A percentile compares a stretch with the other conserved stretches of the same genome.
Evolutionary conservation across 1,284 basidiomycete species (phyloP).

Genomic region (Ustilago bromivora): DNA sequence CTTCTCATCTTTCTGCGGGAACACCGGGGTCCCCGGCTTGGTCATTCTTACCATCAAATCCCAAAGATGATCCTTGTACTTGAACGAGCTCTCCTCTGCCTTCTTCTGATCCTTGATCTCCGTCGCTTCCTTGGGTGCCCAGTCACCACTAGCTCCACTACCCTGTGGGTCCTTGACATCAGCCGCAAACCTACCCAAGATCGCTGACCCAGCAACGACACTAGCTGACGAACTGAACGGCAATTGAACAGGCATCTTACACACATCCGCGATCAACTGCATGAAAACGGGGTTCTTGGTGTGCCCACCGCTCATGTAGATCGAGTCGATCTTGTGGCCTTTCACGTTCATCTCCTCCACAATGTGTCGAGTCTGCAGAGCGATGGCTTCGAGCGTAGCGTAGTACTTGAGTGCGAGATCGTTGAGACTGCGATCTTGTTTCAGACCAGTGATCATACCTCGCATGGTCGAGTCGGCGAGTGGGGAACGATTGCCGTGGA

Average conservation of each 20-base stretch:
- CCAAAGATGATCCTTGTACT: slow-evolving; percentile 82
- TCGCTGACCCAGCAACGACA: slow-evolving; percentile 91
- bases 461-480: slow-evolving; percentile 93
- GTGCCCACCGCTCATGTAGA: slow-evolving; percentile 82
- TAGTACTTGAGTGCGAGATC: slow-evolving; percentile 93
- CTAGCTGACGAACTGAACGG: slow-evolving; percentile 81
- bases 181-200: slow-evolving; percentile 89
- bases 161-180: slow-evolving; percentile 71
- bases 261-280: slow-evolving; percentile 84
- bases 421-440: slow-evolving; percentile 80
- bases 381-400: slow-evolving; percentile 91
- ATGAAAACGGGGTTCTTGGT: slow-evolving; percentile 66
- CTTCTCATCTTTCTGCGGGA: slow-evolving; percentile 75
- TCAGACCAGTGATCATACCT: slow-evolving; percentile 88
- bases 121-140: slow-evolving; percentile 58
- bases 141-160: slow-evolving; percentile 35
- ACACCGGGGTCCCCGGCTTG: slow-evolving; percentile 80
- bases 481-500: slow-evolving; percentile 88
- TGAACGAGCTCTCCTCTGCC: slow-evolving; percentile 72
- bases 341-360: slow-evolving; percentile 87
- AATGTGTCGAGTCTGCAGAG: slow-evolving; percentile 94
- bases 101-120: slow-evolving; percentile 68
- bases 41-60: slow-evolving; percentile 97
- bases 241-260: slow-evolving; percentile 84
- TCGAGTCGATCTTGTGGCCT: slow-evolving; percentile 84